Percentiles rank a stretch among this genome's conserved stretches.
These are phyloP conservation scores for Sideroxylon spinosum DNA, from an alignment of 179 eudicot species.

Conservation along the genomic window DNA sequence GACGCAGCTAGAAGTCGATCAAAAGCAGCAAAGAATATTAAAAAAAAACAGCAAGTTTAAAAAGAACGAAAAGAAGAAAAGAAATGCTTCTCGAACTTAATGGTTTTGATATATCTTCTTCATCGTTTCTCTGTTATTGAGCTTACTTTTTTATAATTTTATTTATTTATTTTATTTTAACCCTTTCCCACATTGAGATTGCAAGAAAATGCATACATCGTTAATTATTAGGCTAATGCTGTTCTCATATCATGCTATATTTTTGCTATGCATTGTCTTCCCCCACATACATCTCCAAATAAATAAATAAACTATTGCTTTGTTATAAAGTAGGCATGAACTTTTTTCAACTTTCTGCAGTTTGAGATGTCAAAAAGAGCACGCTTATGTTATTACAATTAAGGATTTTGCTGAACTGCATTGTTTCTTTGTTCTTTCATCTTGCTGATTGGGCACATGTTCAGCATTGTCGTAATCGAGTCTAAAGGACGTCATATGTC, in stretches of 20 bases:
- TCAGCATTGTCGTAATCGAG: background rate
- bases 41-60: constrained; percentile 12
- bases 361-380: background rate
- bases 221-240: too few species aligned
- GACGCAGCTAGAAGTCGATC: constrained; percentile 1
- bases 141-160: too few species aligned
- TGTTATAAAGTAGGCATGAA: background rate
- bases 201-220: too few species aligned
- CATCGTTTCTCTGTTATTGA: too few species aligned
- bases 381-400: background rate
- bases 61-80: constrained; percentile 12
- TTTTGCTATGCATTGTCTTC: too few species aligned
- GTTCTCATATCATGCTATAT: too few species aligned
- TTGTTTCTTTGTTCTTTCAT: constrained; percentile 8
- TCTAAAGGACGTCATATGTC: too few species aligned
- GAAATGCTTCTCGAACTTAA: background rate
- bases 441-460: background rate
- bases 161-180: too few species aligned
- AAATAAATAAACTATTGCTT: background rate
- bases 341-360: constrained; percentile 13
- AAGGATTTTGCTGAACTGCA: background rate
- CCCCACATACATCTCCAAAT: too few species aligned
- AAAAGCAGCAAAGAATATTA: background rate
- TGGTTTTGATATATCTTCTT: background rate
- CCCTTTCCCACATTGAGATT: too few species aligned